Base-by-base conservation (phyloP, 345 rosid genomes). In the Brassica nigra region DNA sequence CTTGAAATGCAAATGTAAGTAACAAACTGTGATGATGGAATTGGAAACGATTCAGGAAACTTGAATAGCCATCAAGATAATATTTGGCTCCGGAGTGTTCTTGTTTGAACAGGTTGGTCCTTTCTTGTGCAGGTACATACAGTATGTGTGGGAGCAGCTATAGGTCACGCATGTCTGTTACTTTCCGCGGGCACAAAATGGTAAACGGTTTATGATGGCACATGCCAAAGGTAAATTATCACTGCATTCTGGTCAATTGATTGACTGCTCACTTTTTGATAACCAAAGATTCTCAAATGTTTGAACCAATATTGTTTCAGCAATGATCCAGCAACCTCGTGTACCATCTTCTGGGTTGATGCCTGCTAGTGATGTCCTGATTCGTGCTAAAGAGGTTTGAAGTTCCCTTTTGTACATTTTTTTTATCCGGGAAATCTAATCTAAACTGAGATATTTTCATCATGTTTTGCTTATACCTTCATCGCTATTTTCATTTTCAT, bases 341-440 rank as follows among this genome's bases (percentile, higher is more conserved):
- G 82, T 90, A 12, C 92, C 97, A 31, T 85, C 97, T 64, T 86
- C 91, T 62, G 97, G 97, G 12, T 79, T 90, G 87, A 87, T 91
- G 90, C 95, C 95, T 34, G 97, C 97, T 14, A 90, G 89, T 71
- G 97, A 92, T 79, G 92, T 91, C 71, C 89, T 87, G 65, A 90
- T 90, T 66, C 95, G 92, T 79, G 92, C 92, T 66, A 92, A 86
- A 86, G 95, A 92, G 99, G 99, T 95, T 75, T 39, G 83, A 76
- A 74, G 28, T 61, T 72, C 39, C 31, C 31, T 31, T 67, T 28
- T 31, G 6, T 68, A 37, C 39, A 23, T 61, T 49, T 3, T 49
- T 3, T 10, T 2, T 49, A 42, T 61, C 20, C 12, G 62, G 15
- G 6, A 47, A 75, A 30, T 42, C 36, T 58, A 9, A 9, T 14